Evolutionary conservation across 352 stramenopile genomes (phyloP), one percentile per base, ranked within the genome.

Genomic region (Phytophthora ohioensis): DNA sequence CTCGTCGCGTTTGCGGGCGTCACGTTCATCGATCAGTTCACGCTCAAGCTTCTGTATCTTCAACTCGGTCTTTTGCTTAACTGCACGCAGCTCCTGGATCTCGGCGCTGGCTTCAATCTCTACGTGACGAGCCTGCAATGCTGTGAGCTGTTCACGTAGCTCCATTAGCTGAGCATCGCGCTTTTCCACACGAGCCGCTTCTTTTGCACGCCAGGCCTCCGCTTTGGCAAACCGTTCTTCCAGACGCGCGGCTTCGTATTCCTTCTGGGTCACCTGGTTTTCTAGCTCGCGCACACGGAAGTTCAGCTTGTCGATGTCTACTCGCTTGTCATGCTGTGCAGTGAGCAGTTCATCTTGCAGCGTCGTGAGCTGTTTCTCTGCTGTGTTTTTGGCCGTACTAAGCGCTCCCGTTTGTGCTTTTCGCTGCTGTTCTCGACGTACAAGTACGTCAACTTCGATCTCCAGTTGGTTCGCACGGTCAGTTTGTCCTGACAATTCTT

Each of bases 181-280:
- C 54, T 85, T 78, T 58, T 89, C 81, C 21, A 89, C 81, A 2
- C 81, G 76, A 8, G 75, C 67, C 13, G 74, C 72, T 78, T 88
- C 80, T 42, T 85, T 85, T 11, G 74, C 59, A 8, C 77, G 71
- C 80, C 80, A 88, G 10, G 75, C 58, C 60, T 88, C 80, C 1
- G 80, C 80, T 61, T 80, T 85, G 15, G 69, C 60, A 53, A 85
- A 88, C 21, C 69, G 69, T 56, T 88, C 80, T 61, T 88, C 73
- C 7, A 82, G 54, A 9, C 77, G 72, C 17, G 62, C 57, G 12
- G 70, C 55, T 64, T 89, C 81, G 58, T 89, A 89, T 30, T 89
- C 81, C 47, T 82, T 87, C 58, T 85, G 79, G 0, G 76, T 71
- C 47, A 84, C 67, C 27, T 79, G 69, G 13, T 69, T 81, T 64